Evolutionary conservation across 2,329 filamentous ascomycete genomes (phyloP), one percentile per base, ranked within the genome.

Genomic region (Ploettnerulaceae sp.): DNA sequence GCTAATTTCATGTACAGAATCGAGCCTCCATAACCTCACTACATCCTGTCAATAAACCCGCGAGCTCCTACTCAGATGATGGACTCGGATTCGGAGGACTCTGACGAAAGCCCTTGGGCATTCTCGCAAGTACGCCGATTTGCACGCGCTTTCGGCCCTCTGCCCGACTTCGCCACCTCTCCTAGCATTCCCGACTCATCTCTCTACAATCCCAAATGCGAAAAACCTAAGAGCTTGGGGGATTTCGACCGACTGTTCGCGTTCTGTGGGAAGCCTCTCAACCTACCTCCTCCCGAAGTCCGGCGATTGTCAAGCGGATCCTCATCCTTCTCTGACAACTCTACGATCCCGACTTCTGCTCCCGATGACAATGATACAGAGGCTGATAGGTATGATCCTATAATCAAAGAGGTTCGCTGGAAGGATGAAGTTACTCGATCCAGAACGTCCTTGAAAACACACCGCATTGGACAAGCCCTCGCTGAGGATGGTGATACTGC

Each of bases 191-290:
- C 37, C 9, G 32, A 55, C 32, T 20, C 36, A 11, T 18, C 45
- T 11, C 35, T 39, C 8, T 54, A 45, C 48, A 43, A 57, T 34
- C 50, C 54, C 6, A 51, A 42, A 43, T 15, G 32, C 20, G 35
- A 44, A 18, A 38, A 38, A 15, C 42, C 52, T 21, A 48, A 35
- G 5, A 37, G 45, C 14, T 26, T 60, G 18, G 57, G 57, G 20
- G 56, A 60, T 26, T 58, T 60, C 20, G 49, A 51, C 28, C 48
- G 55, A 28, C 17, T 57, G 14, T 57, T 51, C 31, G 4, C 31
- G 17, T 54, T 55, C 28, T 48, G 51, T 24, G 55, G 53, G 12
- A 45, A 47, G 21, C 49, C 55, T 31, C 34, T 51, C 11, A 44
- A 47, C 15, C 25, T 42, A 22, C 31, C 47, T 22, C 17, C 26